These are phyloP conservation scores for Blastobotrys indianensis DNA, from an alignment of 1,139 yeast species.

Conservation along the genomic window DNA sequence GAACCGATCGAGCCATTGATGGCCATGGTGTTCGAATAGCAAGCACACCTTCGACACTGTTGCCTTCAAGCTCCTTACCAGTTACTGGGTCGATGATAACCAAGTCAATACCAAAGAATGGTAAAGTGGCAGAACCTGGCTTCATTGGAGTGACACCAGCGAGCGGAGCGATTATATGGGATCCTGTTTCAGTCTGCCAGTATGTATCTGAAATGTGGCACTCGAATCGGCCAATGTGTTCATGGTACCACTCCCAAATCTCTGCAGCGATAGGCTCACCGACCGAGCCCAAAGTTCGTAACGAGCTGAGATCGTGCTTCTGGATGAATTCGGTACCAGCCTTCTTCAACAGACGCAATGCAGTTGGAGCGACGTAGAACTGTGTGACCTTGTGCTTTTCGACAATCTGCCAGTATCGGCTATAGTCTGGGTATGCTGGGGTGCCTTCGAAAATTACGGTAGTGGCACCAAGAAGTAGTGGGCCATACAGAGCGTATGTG, in stretches of 20 bases:
- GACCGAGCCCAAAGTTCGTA: slow-evolving; percentile 94
- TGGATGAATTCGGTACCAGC: slow-evolving; percentile 88
- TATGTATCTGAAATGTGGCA: slow-evolving; percentile 90
- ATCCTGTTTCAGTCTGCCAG: slow-evolving; percentile 99
- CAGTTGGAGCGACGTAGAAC: slow-evolving; percentile 98
- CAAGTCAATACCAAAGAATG: slow-evolving; percentile 91
- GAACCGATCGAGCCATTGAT: slow-evolving; percentile 94
- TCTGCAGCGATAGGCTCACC: slow-evolving; percentile 99
- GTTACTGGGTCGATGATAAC: slow-evolving; percentile 87
- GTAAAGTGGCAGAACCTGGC: slow-evolving; percentile 96
- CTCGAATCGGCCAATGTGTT: slow-evolving; percentile 80
- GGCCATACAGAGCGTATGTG: slow-evolving; percentile 93
- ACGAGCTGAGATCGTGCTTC: slow-evolving; percentile 81
- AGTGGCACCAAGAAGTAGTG: slow-evolving; percentile 81
- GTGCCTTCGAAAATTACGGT: slow-evolving; percentile 95
- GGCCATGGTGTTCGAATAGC: slow-evolving; percentile 94
- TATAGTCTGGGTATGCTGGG: slow-evolving; percentile 94
- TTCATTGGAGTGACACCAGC: slow-evolving; percentile 94
- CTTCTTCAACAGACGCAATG: slow-evolving; percentile 88
- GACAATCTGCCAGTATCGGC: slow-evolving; percentile 95
- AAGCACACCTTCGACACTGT: slow-evolving; percentile 93
- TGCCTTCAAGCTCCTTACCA: slow-evolving; percentile 77
- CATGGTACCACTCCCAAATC: slow-evolving; percentile 98
- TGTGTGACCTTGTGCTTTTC: slow-evolving; percentile 92
- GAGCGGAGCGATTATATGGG: slow-evolving; percentile 90